Conservation (phyloP, 2,329 filamentous ascomycete species). For the Colletotrichum liaoningense region DNA sequence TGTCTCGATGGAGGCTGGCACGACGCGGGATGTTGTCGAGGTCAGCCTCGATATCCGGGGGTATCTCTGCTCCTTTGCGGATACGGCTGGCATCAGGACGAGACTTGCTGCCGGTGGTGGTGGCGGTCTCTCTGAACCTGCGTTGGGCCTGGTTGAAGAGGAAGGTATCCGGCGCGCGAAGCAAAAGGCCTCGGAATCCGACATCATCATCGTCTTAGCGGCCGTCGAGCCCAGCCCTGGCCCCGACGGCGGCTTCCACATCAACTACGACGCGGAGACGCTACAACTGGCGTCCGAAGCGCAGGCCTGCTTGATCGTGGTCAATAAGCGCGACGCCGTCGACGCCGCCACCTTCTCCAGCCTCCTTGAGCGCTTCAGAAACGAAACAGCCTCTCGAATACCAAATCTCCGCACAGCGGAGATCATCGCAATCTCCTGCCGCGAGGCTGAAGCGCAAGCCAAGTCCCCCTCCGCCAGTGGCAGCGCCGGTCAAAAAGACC, state of each 20-base stretch:
- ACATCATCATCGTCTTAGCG: constrained; percentile 85
- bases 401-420: constrained; percentile 52
- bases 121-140: constrained; percentile 39
- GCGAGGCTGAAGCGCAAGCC: constrained; percentile 57
- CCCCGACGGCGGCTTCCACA: constrained; percentile 50
- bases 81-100: constrained; percentile 88
- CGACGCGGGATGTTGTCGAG: constrained; percentile 93
- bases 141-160: constrained; percentile 80
- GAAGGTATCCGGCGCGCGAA: constrained; percentile 93
- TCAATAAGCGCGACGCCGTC: constrained; percentile 72
- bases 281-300: constrained; percentile 63
- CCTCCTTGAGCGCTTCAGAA: constrained; percentile 55
- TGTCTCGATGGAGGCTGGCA: constrained; percentile 91
- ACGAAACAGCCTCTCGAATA: constrained; percentile 50
- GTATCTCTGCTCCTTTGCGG: constrained; percentile 92
- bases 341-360: constrained; percentile 45
- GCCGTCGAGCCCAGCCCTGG: constrained; percentile 69
- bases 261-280: constrained; percentile 66
- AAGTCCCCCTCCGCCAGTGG: not conserved
- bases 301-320: constrained; percentile 61
- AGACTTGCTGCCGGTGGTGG: constrained; percentile 37
- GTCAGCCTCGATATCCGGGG: constrained; percentile 89
- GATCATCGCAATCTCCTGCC: constrained; percentile 78
- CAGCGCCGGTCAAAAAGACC: constrained; percentile 50
- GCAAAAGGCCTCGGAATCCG: constrained; percentile 82